Percentiles rank a stretch among this genome's conserved stretches.
Conservation (phyloP, 495 filamentous ascomycete genomes). For the Neurospora sp. region DNA sequence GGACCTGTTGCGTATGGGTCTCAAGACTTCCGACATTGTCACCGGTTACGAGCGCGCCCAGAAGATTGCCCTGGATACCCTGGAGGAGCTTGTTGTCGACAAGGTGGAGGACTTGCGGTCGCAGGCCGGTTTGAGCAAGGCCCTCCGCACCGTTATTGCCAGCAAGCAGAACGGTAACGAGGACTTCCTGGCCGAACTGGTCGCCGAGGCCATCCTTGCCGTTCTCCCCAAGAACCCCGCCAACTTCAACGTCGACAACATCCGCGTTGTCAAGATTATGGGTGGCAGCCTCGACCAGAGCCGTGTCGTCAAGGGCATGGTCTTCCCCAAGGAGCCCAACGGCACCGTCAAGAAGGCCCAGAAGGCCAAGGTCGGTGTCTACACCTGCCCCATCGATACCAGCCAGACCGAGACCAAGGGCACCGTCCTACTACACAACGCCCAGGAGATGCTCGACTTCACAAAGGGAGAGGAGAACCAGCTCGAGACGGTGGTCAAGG, state of each 20-base stretch:
- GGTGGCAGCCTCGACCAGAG: constrained; percentile 89
- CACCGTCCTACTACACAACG: constrained; percentile 96
- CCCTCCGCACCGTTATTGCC: constrained; percentile 87
- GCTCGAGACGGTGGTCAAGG: constrained; percentile 84
- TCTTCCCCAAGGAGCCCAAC: constrained; percentile 87
- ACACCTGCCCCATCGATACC: constrained; percentile 91
- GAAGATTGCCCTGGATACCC: constrained; percentile 67
- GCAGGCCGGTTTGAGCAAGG: constrained; percentile 78
- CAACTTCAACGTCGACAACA: constrained; percentile 99
- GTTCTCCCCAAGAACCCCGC: constrained; percentile 94
- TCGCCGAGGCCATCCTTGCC: constrained; percentile 86
- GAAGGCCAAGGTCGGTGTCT: constrained; percentile 94
- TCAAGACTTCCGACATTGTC: constrained; percentile 95
- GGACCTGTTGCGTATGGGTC: constrained; percentile 85
- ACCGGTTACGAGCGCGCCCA: constrained; percentile 92
- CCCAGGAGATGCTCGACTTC: constrained; percentile 97
- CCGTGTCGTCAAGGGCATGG: constrained; percentile 95
- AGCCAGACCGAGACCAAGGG: constrained; percentile 98
- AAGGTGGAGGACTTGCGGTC: constrained; percentile 76
- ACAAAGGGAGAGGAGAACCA: constrained; percentile 93
- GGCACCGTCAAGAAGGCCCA: constrained; percentile 78
- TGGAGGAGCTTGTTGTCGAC: constrained; percentile 88
- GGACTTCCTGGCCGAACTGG: constrained; percentile 72
- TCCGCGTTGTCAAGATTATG: constrained; percentile 99
- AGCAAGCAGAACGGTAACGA: constrained; percentile 95